Evolutionary conservation across 1,284 basidiomycete species (phyloP), one percentile per base, ranked within the genome.

Genomic region (Earliella scabrosa): DNA sequence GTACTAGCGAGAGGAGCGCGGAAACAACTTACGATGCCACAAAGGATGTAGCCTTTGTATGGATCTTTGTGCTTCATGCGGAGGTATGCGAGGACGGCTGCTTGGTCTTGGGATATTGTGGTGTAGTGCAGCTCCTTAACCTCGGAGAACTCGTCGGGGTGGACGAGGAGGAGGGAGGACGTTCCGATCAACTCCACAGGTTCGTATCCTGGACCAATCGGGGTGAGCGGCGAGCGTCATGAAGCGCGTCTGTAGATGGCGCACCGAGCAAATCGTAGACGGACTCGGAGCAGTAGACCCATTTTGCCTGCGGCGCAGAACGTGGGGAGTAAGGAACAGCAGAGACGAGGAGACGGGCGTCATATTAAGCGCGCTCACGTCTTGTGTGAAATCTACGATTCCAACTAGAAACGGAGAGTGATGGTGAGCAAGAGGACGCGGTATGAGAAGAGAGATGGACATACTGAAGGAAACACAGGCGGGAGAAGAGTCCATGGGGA

Each of bases 51-150:
- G 8, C 88, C 88, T 60, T 83, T 83, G 71, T 82, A 81, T 0
- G 86, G 86, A 64, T 88, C 82, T 64, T 89, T 90, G 74, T 91
- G 88, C 64, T 80, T 79, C 72, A 92, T 78, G 46, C 88, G 85
- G 45, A 92, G 75, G 64, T 92, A 92, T 1, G 83, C 86, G 21
- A 92, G 77, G 23, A 82, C 85, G 0, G 89, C 89, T 0, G 88
- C 88, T 65, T 90, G 88, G 73, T 92, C 88, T 63, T 86, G 80
- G 34, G 77, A 75, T 60, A 90, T 88, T 3, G 87, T 90, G 45
- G 88, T 86, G 63, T 87, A 87, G 68, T 91, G 88, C 34, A 90
- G 73, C 57, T 79, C 76, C 63, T 81, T 81, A 20, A 87, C 81
- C 31, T 81, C 78, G 16, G 79, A 69, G 59, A 85, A 85, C 67